Percentiles rank a stretch among this genome's conserved stretches.
Conservation (phyloP, 1,139 yeast species). For the Debaryomyces subglobosus region DNA sequence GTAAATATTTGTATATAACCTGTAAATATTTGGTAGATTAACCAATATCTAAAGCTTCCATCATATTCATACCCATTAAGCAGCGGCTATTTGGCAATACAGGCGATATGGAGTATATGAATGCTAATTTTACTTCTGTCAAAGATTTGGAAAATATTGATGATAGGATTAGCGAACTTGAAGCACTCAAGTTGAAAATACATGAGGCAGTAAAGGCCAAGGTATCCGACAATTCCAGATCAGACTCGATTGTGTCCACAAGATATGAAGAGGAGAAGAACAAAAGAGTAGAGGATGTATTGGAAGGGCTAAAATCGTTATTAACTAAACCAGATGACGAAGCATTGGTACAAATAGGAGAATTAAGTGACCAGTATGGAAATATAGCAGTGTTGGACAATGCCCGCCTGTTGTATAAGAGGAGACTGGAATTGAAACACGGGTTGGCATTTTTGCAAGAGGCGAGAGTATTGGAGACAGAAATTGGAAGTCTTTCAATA, state of each 20-base stretch:
- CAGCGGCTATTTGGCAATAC: neutral
- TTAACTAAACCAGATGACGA: slow-evolving; percentile 5
- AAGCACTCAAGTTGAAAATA: slow-evolving; percentile 16
- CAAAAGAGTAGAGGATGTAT: slow-evolving; percentile 10
- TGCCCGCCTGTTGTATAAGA: neutral
- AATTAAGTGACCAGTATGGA: slow-evolving; percentile 19
- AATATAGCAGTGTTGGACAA: slow-evolving; percentile 16
- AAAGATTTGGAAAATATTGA: slow-evolving; percentile 31
- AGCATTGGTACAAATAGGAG: slow-evolving; percentile 18
- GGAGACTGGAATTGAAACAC: neutral
- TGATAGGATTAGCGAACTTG: slow-evolving; percentile 23
- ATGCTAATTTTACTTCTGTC: slow-evolving; percentile 29
- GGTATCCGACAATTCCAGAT: neutral
- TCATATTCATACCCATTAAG: neutral
- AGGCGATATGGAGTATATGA: slow-evolving; percentile 28
- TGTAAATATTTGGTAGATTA: neutral
- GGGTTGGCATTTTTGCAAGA: slow-evolving; percentile 3
- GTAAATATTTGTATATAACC: neutral
- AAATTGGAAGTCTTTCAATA: slow-evolving; percentile 2
- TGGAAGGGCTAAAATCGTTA: neutral
- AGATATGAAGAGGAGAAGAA: slow-evolving; percentile 14
- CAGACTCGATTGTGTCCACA: slow-evolving; percentile 6
- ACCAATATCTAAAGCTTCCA: neutral
- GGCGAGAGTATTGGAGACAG: slow-evolving; percentile 5
- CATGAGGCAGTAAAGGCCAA: slow-evolving; percentile 12